A percentile compares a stretch with the other conserved stretches of the same genome.
phyloP scores from a whole-genome alignment of 352 stramenopile genomes.

The Phytophthora vignae region DNA sequence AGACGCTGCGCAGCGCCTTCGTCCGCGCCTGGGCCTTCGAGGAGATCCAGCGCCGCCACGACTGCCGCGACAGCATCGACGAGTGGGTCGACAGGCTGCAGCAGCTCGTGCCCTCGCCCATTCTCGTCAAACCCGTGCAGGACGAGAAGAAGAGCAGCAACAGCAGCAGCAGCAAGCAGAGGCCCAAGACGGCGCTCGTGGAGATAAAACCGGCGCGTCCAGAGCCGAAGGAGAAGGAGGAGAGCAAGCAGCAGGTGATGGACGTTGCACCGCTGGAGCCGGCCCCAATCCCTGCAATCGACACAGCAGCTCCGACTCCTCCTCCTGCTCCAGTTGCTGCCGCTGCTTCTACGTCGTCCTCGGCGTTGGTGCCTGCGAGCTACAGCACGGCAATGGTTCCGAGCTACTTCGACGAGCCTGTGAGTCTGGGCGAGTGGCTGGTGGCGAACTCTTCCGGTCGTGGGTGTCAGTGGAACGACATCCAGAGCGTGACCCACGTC shows the following conservation, averaged over 20 bases:
- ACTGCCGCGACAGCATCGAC: conserved; percentile 41
- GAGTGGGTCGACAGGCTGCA: conserved; percentile 64
- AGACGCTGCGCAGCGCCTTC: conserved; percentile 59
- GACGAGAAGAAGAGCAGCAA: conserved; percentile 20
- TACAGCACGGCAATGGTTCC: neutral
- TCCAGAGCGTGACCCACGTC: conserved; percentile 5
- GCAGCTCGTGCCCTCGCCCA: conserved; percentile 52
- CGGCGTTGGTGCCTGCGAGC: neutral
- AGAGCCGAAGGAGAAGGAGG: neutral
- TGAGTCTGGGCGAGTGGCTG: conserved; percentile 28
- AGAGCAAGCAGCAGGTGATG: neutral
- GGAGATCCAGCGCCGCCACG: conserved; percentile 42
- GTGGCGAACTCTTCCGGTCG: conserved; percentile 1
- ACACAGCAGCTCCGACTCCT: neutral
- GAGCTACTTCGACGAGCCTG: conserved; percentile 18
- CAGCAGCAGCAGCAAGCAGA: conserved; percentile 9
- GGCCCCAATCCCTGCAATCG: neutral
- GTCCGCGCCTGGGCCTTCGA: conserved; percentile 79
- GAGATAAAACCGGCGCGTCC: neutral
- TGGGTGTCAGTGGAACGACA: conserved; percentile 17
- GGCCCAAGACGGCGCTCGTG: neutral
- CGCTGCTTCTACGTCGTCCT: neutral
- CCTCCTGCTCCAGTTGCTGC: neutral
- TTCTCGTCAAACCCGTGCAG: conserved; percentile 43
- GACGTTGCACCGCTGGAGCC: conserved; percentile 24